Percentiles rank a stretch among this genome's conserved stretches.
Evolutionary conservation across 2,329 filamentous ascomycete species (phyloP).

Genomic region (Colletotrichum eremochloae): DNA sequence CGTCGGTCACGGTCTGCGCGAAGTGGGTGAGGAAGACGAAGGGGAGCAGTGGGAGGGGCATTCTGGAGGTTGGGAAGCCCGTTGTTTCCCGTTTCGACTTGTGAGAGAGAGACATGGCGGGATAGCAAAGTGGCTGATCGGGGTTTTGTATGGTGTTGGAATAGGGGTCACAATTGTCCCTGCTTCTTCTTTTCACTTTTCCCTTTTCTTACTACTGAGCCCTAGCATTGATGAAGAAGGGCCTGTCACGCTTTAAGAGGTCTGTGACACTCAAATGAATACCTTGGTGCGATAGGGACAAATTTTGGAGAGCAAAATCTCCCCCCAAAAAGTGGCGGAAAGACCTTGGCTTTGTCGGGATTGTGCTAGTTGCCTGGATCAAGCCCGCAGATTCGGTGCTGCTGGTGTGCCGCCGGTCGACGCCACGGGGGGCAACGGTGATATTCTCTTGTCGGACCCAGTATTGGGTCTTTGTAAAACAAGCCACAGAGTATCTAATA

Average conservation of each 20-base stretch:
- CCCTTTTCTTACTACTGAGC: not conserved
- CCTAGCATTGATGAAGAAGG: not conserved
- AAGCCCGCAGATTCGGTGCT: conserved; percentile 22
- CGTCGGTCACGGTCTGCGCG: conserved; percentile 28
- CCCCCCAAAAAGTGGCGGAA: not conserved
- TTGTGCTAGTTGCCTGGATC: not conserved
- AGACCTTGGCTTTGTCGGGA: conserved; percentile 5
- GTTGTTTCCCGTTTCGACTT: conserved; percentile 29
- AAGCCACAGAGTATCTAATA: conserved; percentile 24
- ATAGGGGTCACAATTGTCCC: conserved; percentile 5
- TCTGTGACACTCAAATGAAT: not conserved
- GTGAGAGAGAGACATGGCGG: conserved; percentile 25
- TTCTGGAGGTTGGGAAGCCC: conserved; percentile 17
- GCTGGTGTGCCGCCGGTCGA: conserved; percentile 6
- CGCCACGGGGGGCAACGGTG: conserved; percentile 14
- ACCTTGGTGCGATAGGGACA: not conserved
- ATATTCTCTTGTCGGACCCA: conserved; percentile 9
- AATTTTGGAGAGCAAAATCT: not conserved
- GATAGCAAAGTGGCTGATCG: not conserved
- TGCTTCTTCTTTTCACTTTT: not conserved
- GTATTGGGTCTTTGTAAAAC: conserved; percentile 7
- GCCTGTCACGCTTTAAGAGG: conserved; percentile 2
- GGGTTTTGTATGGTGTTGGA: conserved; percentile 10
- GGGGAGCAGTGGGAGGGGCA: conserved; percentile 36
- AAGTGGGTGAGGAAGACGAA: conserved; percentile 40